Conservation (phyloP, 495 filamentous ascomycete species). For the Daldinia grandis region DNA sequence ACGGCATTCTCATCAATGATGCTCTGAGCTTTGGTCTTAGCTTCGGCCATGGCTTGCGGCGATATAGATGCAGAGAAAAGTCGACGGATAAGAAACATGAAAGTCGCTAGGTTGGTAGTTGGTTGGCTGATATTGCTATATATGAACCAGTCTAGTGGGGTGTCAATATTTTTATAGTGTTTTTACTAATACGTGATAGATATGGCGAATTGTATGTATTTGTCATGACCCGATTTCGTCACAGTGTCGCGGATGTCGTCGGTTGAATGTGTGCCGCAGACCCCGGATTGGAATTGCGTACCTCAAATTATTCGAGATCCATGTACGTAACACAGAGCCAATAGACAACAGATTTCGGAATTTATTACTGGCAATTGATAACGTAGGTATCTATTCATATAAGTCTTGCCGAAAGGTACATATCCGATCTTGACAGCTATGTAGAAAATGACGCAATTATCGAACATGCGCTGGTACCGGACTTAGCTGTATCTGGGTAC, state of each 20-base stretch:
- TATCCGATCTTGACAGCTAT: background rate
- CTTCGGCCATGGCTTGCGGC: constrained; percentile 78
- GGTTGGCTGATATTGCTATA: background rate
- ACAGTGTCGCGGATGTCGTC: background rate
- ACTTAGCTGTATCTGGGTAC: background rate
- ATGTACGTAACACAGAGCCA: background rate
- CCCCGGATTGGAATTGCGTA: background rate
- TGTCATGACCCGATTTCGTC: constrained; percentile 1
- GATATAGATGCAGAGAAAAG: constrained; percentile 72
- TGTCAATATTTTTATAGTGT: background rate
- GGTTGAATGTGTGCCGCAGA: constrained; percentile 7
- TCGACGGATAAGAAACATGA: constrained; percentile 81
- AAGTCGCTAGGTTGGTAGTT: constrained; percentile 8
- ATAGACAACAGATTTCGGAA: background rate
- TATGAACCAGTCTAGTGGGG: background rate
- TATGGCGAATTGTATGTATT: constrained; percentile 8
- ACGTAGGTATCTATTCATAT: background rate
- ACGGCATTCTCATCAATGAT: constrained; percentile 95
- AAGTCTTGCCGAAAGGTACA: background rate
- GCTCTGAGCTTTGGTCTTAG: constrained; percentile 82
- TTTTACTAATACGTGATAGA: background rate
- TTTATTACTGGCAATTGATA: background rate
- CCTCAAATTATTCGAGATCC: background rate
- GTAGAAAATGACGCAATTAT: constrained; percentile 6
- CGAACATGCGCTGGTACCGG: background rate